phyloP scores from a whole-genome alignment of 805 yeast genomes.

The Saturnispora serradocipensis region DNA sequence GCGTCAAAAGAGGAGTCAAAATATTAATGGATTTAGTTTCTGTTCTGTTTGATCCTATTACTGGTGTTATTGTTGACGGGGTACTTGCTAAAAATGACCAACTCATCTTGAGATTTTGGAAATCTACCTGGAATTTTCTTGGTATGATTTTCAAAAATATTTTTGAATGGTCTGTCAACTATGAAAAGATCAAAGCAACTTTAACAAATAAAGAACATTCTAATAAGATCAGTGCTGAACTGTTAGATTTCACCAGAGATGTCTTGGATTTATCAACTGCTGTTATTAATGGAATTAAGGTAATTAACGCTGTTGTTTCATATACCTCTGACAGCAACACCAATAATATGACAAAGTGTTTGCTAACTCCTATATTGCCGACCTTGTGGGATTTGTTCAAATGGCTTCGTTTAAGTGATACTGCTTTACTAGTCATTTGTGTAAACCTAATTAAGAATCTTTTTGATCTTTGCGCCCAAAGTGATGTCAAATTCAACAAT shows the following conservation, averaged over 20 bases:
- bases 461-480: slow-evolving; percentile 52
- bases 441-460: slow-evolving; percentile 60
- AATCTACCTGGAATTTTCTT: slow-evolving; percentile 60
- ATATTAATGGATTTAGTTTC: slow-evolving; percentile 65
- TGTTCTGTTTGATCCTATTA: slow-evolving; percentile 56
- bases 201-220: slow-evolving; percentile 15
- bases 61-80: slow-evolving; percentile 37
- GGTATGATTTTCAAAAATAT: slow-evolving; percentile 60
- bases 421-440: slow-evolving; percentile 62
- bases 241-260: slow-evolving; percentile 71
- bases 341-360: slow-evolving; percentile 12
- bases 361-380: slow-evolving; percentile 48
- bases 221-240: slow-evolving; percentile 17
- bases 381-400: slow-evolving; percentile 61
- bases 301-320: slow-evolving; percentile 27
- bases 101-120: slow-evolving; percentile 48
- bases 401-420: slow-evolving; percentile 79
- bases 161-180: slow-evolving; percentile 57
- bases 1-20: slow-evolving; percentile 46
- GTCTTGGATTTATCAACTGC: slow-evolving; percentile 68
- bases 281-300: slow-evolving; percentile 55
- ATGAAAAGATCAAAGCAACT: slow-evolving; percentile 20
- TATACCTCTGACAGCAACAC: slow-evolving; percentile 15
- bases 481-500: slow-evolving; percentile 44
- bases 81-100: slow-evolving; percentile 14